Base-by-base conservation (phyloP, 1,139 yeast species). In the Tardiomyces digboiensis region DNA sequence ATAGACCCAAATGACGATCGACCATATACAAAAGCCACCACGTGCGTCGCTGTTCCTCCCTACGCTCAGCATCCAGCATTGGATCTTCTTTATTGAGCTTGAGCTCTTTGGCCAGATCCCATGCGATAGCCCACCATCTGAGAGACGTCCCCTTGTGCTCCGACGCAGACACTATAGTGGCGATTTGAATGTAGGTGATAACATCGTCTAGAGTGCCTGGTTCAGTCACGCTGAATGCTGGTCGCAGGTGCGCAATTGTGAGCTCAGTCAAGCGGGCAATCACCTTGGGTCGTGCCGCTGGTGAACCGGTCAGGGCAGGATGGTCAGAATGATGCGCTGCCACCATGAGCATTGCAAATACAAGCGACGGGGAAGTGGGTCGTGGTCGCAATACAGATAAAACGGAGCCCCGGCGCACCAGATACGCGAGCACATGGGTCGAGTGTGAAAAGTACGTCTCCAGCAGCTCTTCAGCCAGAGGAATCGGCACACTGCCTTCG, bases 1-100 rank as follows among this genome's bases (percentile, higher is more conserved):
- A 63, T 39, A 69, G 53, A 0, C 68, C 66, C 7, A 67, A 55
- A 48, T 68, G 64, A n/a, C 71, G 57, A 49, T 69, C 74, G 20
- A 69, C 54, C 44, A 65, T 56, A 48, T 64, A 69, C 21, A 69
- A 49, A 6, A 66, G 57, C 72, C 73, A 68, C 72, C 72, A 69
- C 0, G 65, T 57, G 21, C 74, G 57, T n/a, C 71, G 55, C 43
- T 63, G 57, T 44, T 68, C 74, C 44, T 69, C 74, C 21, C 63
- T 56, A 2, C 54, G 43, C 40, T 66, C 71, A 18, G 64, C 65
- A 21, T 55, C 51, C 18, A 56, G 45, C 14, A 51, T 46, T 10
- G 53, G 53, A 14, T 48, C 52, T 43, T 65, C 69, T 13, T 52
- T 51, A 47, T 65, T 64, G n/a, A 66, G 49, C 33, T 56, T 59